Base-by-base conservation (phyloP, 345 rosid genomes). In the Moricandia moricandioides region DNA sequence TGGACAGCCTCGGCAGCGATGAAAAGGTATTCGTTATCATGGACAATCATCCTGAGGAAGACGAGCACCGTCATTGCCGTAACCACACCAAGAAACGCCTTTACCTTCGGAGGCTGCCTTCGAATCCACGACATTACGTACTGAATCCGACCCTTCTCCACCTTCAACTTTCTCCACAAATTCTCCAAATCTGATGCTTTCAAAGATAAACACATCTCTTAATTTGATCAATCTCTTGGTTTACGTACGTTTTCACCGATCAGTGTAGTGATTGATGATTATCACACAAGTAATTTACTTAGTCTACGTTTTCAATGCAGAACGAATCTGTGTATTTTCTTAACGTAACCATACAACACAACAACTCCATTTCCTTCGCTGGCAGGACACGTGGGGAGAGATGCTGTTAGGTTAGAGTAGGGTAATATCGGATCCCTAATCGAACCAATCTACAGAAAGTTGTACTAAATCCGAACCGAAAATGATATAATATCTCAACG, bases 1-100 rank as follows among this genome's bases (percentile, higher is more conserved):
- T 91, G 98, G 17, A 89, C 96, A 55, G 91, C 86, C 87, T 93
- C 97, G 4, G 96, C 86, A 27, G 90, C 90, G 13, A 93, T 86
- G 78, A 89, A 93, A 71, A 93, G 89, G 81, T 88, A 91, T 72
- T 91, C 92, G 78, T 93, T 92, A 71, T 89, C 97, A 67, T 91
- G 84, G 0, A 93, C 97, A 72, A 89, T 80, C 83, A 84, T 72
- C 73, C 89, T 86, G 13, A 93, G 86, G 69, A 93, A 74, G 6
- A 89, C 86, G 7, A 93, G 86, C 11, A 88, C 83, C 47, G 83
- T 78, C 81, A 93, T 79, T 63, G 82, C 95, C 24, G 85, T 60
- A n/a, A 86, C 77, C 70, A 85, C 85, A 6, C 80, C 86, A 29
- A 91, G 79, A 77, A 86, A 82, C 1, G 82, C 88, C 77, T 87